phyloP scores from a whole-genome alignment of 2,329 filamentous ascomycete genomes.

The Fusarium sp. region DNA sequence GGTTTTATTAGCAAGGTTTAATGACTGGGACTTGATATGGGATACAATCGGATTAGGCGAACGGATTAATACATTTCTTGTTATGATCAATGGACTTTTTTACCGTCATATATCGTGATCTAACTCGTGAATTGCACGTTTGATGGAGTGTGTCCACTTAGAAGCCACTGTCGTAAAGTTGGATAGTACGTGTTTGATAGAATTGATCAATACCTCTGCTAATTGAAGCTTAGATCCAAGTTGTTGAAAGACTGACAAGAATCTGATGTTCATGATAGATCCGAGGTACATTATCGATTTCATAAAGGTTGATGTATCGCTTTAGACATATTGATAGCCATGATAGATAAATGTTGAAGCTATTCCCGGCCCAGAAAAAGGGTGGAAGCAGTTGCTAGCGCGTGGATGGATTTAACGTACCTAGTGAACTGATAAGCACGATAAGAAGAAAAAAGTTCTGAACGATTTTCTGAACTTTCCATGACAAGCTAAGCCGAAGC shows the following conservation, averaged over 20 bases:
- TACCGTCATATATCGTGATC: neutral
- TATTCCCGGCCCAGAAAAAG: slow-evolving; percentile 18
- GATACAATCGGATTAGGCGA: slow-evolving; percentile 23
- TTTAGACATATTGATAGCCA: neutral
- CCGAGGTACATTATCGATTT: no score
- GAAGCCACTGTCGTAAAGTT: no score
- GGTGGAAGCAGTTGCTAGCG: neutral
- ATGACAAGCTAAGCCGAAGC: neutral
- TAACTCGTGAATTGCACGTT: no score
- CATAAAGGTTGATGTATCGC: neutral
- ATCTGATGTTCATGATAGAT: neutral
- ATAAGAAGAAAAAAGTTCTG: slow-evolving; percentile 47
- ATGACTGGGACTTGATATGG: slow-evolving; percentile 12
- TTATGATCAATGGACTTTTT: neutral
- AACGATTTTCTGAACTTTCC: slow-evolving; percentile 24
- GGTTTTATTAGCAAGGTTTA: slow-evolving; percentile 4
- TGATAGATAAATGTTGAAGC: slow-evolving; percentile 8
- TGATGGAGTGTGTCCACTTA: neutral
- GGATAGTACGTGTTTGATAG: neutral
- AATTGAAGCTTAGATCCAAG: neutral
- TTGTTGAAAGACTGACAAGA: neutral
- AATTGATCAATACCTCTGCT: neutral
- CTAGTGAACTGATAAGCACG: slow-evolving; percentile 33
- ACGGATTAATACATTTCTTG: slow-evolving; percentile 24
- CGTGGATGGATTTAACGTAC: neutral